Evolutionary conservation across 345 rosid genomes (phyloP).

Genomic region (Lepidium didymum): DNA sequence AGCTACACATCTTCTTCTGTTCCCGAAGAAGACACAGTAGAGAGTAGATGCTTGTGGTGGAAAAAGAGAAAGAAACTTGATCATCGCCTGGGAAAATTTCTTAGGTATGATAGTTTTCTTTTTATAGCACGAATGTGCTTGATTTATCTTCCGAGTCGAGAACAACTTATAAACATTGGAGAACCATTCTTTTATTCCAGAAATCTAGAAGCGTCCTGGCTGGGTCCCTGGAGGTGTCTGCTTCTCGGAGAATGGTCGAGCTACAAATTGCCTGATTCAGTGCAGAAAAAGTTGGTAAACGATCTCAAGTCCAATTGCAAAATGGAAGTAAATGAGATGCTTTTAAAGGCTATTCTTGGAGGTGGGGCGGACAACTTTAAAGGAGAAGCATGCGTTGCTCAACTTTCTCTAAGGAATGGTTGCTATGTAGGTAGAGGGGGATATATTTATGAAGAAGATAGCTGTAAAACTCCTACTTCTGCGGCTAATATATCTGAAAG

Average conservation of each 20-base stretch:
- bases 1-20: slow-evolving; percentile 50
- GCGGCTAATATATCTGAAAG: slow-evolving; percentile 26
- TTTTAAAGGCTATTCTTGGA: slow-evolving; percentile 54
- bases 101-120: slow-evolving; percentile 45
- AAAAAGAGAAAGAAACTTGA: slow-evolving; percentile 68
- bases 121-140: background rate
- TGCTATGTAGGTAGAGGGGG: slow-evolving; percentile 50
- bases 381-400: slow-evolving; percentile 40
- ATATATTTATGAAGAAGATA: slow-evolving; percentile 32
- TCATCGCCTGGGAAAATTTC: slow-evolving; percentile 51
- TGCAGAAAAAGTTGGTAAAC: slow-evolving; percentile 45
- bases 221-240: slow-evolving; percentile 74
- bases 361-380: slow-evolving; percentile 35
- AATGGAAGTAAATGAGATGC: slow-evolving; percentile 50
- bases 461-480: slow-evolving; percentile 22
- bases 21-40: slow-evolving; percentile 51
- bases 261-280: slow-evolving; percentile 33
- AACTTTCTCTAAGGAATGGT: slow-evolving; percentile 41
- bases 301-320: slow-evolving; percentile 73
- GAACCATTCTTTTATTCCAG: slow-evolving; percentile 32
- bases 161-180: background rate
- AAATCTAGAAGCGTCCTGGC: slow-evolving; percentile 78
- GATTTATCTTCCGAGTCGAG: background rate
- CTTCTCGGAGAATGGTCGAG: slow-evolving; percentile 59
- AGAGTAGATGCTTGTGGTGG: slow-evolving; percentile 68